A percentile compares a stretch with the other conserved stretches of the same genome.
phyloP scores from a whole-genome alignment of 2,329 filamentous ascomycete species.

The Colletotrichum viniferum region DNA sequence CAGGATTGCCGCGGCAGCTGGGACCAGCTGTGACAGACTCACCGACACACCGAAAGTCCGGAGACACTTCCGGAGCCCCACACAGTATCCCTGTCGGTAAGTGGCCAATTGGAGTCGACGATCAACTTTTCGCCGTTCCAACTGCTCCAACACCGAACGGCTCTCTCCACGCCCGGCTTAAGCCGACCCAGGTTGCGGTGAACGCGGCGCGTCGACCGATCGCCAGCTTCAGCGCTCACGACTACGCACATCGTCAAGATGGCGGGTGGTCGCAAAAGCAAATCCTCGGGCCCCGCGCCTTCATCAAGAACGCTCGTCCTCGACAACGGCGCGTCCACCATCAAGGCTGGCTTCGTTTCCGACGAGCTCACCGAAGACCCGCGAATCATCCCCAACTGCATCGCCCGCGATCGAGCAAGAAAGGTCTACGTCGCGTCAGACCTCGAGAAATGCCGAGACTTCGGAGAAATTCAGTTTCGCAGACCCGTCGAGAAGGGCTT shows the following conservation, averaged over 20 bases:
- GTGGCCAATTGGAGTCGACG: neutral
- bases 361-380: slow-evolving; percentile 58
- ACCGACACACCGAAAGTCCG: neutral
- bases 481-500: slow-evolving; percentile 94
- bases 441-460: slow-evolving; percentile 80
- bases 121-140: neutral
- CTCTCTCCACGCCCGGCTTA: neutral
- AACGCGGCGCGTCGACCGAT: neutral
- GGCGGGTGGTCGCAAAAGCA: slow-evolving; percentile 57
- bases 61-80: neutral
- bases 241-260: slow-evolving; percentile 28
- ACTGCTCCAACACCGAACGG: neutral
- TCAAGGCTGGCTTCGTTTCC: slow-evolving; percentile 84
- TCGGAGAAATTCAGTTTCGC: slow-evolving; percentile 85
- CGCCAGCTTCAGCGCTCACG: neutral
- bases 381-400: slow-evolving; percentile 81
- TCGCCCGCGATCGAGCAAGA: slow-evolving; percentile 81
- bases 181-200: neutral
- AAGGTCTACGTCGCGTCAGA: slow-evolving; percentile 82
- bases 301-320: slow-evolving; percentile 78
- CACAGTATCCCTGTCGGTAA: neutral
- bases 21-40: neutral
- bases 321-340: slow-evolving; percentile 89
- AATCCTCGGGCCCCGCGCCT: slow-evolving; percentile 52
- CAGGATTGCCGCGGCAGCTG: neutral